phyloP scores from a whole-genome alignment of 495 filamentous ascomycete genomes.

The Terfezia boudieri region DNA sequence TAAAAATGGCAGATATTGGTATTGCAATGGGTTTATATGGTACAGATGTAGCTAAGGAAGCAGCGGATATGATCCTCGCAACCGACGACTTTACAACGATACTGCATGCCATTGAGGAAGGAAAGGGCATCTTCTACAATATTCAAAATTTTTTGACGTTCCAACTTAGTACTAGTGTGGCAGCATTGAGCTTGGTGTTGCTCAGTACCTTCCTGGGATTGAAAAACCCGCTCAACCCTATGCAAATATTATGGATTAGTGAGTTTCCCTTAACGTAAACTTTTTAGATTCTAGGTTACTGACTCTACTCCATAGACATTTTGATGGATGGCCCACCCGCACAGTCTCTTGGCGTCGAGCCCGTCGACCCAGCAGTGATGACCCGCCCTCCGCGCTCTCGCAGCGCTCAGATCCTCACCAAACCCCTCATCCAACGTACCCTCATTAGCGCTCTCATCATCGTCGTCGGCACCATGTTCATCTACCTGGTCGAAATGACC shows the following conservation, averaged over 20 bases:
- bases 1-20: slow-evolving; percentile 95
- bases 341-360: slow-evolving; percentile 89
- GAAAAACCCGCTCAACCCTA: slow-evolving; percentile 85
- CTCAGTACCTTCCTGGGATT: slow-evolving; percentile 79
- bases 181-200: slow-evolving; percentile 74
- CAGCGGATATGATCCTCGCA: slow-evolving; percentile 97
- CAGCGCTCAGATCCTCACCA: slow-evolving; percentile 69
- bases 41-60: slow-evolving; percentile 95
- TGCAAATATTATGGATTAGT: slow-evolving; percentile 99
- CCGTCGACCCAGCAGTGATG: slow-evolving; percentile 89
- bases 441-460: slow-evolving; percentile 74
- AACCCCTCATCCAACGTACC: slow-evolving; percentile 56
- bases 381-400: slow-evolving; percentile 65
- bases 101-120: slow-evolving; percentile 86
- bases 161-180: slow-evolving; percentile 91
- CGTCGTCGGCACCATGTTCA: slow-evolving; percentile 71
- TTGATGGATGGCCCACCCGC: slow-evolving; percentile 98
- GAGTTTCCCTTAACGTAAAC: slow-evolving; percentile 21
- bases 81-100: slow-evolving; percentile 98
- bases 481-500: slow-evolving; percentile 79
- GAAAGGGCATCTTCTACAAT: slow-evolving; percentile 98
- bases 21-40: slow-evolving; percentile 91
- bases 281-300: background rate
- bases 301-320: slow-evolving; percentile 42
- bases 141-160: slow-evolving; percentile 99